A percentile compares a stretch with the other conserved stretches of the same genome.
Conservation (phyloP, 192 early-diverging fungal genomes). For the Linderina pennispora region DNA sequence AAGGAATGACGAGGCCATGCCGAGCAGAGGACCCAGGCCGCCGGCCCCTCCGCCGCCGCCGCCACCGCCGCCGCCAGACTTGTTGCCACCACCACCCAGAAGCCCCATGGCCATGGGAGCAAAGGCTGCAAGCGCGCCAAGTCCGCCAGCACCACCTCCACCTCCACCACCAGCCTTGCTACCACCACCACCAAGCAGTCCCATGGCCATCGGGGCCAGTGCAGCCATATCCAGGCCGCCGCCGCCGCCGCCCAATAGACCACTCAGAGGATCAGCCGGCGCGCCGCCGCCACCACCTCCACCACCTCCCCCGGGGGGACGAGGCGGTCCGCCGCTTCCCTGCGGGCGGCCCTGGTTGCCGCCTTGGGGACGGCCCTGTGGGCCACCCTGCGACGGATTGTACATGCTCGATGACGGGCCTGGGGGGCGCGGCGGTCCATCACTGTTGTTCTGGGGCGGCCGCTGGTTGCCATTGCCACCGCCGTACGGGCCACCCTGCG, state of each 20-base stretch:
- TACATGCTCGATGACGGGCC: neutral
- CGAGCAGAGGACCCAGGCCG: constrained; percentile 28
- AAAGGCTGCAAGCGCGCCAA: constrained; percentile 36
- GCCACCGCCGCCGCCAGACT: constrained; percentile 5
- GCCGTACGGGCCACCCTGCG: neutral
- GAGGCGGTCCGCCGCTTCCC: neutral
- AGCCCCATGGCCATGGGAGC: constrained; percentile 36
- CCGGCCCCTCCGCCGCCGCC: constrained; percentile 23
- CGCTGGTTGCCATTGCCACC: neutral
- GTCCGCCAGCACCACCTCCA: constrained; percentile 20
- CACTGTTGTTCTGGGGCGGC: neutral
- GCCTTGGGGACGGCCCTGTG: constrained; percentile 1
- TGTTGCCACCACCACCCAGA: constrained; percentile 17
- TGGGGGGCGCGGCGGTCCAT: no score
- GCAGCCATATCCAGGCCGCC: constrained; percentile 34
- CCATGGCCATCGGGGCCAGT: constrained; percentile 22
- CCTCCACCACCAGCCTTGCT: constrained; percentile 3
- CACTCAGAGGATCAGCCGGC: constrained; percentile 4
- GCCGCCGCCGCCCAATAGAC: constrained; percentile 9
- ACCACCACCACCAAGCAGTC: constrained; percentile 25
- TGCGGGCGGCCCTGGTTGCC: constrained; percentile 3
- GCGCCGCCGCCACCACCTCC: constrained; percentile 15
- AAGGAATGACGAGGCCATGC: constrained; percentile 39
- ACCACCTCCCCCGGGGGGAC: neutral
- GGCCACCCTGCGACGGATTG: neutral